Evolutionary conservation across 352 stramenopile species (phyloP), one percentile per base, ranked within the genome.

Genomic region (Pythium scleroteichum): DNA sequence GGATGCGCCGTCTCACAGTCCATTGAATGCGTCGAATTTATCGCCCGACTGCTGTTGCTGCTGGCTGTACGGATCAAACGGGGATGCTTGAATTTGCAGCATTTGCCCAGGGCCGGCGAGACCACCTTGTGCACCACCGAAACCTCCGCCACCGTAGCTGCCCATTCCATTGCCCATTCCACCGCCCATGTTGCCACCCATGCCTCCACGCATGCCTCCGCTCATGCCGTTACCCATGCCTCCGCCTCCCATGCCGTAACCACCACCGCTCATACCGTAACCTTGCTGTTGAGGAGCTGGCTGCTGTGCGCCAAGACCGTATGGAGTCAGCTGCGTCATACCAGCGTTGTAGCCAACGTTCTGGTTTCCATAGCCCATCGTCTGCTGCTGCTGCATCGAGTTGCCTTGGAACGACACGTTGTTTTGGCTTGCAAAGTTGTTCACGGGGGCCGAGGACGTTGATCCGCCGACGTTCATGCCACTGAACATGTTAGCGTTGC

Each of bases 11-110:
- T 20, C 53, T 52, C 45, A 94, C 62, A 95, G 65, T 17, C 78
- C 81, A 50, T 90, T 76, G 52, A 95, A 95, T 19, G 85, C 83
- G 46, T 82, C 91, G 73, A 92, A 95, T 59, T 79, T 82, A 62
- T 95, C 84, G 24, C 45, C 38, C 10, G 22, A 39, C 14, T 76
- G 69, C 54, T 84, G 76, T 29, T 83, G 80, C 53, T 82, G 73
- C 22, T 79, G 74, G 7, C 66, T 71, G 51, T 79, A 86, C 39
- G 64, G 71, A 59, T 84, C 70, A 58, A 79, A 87, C 13, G 72
- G 61, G 26, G 68, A 54, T 2, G 79, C 78, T 67, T 93, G 83
- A 40, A 93, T 83, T 63, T 93, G 83, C 33, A 93, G 69, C 67
- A 87, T 76, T 48, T 82, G 74, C 0, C 81, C 74, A 1, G 80